These are phyloP conservation scores for Lentinula sp. DNA, from an alignment of 768 basidiomycete genomes.

Conservation along the genomic window DNA sequence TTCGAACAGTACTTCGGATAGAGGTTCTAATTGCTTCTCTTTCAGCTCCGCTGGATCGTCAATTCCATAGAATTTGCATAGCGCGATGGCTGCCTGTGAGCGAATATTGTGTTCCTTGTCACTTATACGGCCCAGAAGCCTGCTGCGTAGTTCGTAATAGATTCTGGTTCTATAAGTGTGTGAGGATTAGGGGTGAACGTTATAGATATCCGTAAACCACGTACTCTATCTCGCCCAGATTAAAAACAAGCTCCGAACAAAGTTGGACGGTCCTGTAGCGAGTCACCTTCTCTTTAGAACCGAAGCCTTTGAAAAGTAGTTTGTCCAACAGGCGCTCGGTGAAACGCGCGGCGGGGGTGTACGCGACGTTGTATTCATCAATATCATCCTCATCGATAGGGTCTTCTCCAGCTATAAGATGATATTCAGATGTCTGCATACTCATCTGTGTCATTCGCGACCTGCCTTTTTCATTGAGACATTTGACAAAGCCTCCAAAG, in stretches of 20 bases:
- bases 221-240: slow-evolving; percentile 84
- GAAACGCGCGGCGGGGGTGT: slow-evolving; percentile 65
- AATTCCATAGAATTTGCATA: slow-evolving; percentile 68
- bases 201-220: slow-evolving; percentile 18
- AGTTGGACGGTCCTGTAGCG: slow-evolving; percentile 75
- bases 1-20: slow-evolving; percentile 59
- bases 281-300: slow-evolving; percentile 82
- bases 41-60: slow-evolving; percentile 56
- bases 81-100: slow-evolving; percentile 72
- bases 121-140: slow-evolving; percentile 63
- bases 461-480: slow-evolving; percentile 73
- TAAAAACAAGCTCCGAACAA: slow-evolving; percentile 74
- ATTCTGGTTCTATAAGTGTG: slow-evolving; percentile 58
- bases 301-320: slow-evolving; percentile 71
- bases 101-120: slow-evolving; percentile 81
- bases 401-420: slow-evolving; percentile 30
- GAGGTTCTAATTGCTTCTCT: slow-evolving; percentile 39
- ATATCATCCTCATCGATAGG: slow-evolving; percentile 33
- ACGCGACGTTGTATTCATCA: slow-evolving; percentile 44
- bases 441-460: not conserved
- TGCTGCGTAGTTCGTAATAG: slow-evolving; percentile 53
- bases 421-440: not conserved
- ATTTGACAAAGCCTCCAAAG: slow-evolving; percentile 69
- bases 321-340: slow-evolving; percentile 56
- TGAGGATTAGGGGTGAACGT: slow-evolving; percentile 4